Evolutionary conservation across 108 stramenopile species (phyloP), one percentile per base, ranked within the genome.

Genomic region (Discostella pseudostelligera): DNA sequence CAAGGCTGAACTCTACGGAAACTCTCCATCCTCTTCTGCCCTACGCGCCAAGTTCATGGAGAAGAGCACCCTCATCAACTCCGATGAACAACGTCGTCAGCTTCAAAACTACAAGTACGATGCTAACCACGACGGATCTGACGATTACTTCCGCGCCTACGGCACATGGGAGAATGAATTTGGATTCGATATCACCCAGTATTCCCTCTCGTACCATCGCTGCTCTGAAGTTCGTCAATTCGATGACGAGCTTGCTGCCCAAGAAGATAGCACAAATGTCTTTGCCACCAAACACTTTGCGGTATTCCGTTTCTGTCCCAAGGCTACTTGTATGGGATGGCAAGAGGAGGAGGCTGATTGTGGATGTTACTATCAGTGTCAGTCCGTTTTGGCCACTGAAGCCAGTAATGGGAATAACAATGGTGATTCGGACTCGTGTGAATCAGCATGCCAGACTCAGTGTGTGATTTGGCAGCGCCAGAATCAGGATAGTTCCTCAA

Each of bases 221-320:
- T 94, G 93, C 36, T 75, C 81, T 19, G 80, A 61, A n/a, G 68
- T 82, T 35, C 35, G 50, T 14, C 66, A 72, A 20, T 82, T 65
- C 46, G 72, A 72, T 39, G 72, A 79, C 24, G 77, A 78, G 22
- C 48, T 79, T 3, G 81, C 81, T 56, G 74, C 72, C 19, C 54
- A 55, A 25, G 83, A 85, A 21, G 62, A 78, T 24, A 46, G 78
- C 9, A 39, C 62, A 1, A 63, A 74, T 26, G 87, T 89, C 44
- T 74, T 91, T 46, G 62, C 58, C 51, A 81, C 80, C 47, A 60
- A 89, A 48, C 85, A 84, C 46, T 94, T 89, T 59, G 90, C 89
- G 36, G 78, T 87, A 14, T 83, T 94, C 47, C 88, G 93, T 8
- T 80, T 94, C 45, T 94, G 93, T 65, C 86, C 88, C 44, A 58